Conservation (phyloP, 345 rosid species). For the Citrus cavaleriei region DNA sequence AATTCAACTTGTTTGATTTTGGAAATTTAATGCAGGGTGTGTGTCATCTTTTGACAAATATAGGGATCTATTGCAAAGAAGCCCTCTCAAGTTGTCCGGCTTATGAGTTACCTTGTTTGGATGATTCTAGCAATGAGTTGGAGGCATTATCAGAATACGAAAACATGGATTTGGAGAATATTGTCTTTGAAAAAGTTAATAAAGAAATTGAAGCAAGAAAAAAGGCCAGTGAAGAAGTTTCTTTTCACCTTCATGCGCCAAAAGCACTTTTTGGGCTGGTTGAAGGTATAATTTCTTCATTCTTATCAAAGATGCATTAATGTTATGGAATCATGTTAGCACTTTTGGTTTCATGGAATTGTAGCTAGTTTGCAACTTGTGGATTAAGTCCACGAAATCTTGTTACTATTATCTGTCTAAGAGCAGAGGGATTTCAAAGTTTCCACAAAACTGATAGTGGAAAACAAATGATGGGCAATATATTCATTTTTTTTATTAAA, state of each 20-base stretch:
- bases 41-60: constrained; percentile 80
- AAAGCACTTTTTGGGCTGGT: constrained; percentile 52
- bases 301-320: constrained; percentile 7
- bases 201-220: constrained; percentile 73
- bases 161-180: constrained; percentile 86
- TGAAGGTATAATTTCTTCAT: constrained; percentile 56
- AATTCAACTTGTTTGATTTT: constrained; percentile 7
- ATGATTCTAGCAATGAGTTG: constrained; percentile 47
- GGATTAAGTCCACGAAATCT: neutral
- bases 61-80: constrained; percentile 69
- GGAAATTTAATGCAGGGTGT: constrained; percentile 54
- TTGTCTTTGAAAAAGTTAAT: constrained; percentile 59
- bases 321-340: neutral
- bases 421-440: neutral
- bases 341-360: neutral
- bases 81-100: constrained; percentile 50
- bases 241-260: constrained; percentile 88
- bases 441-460: neutral
- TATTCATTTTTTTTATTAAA: neutral
- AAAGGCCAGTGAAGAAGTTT: constrained; percentile 49
- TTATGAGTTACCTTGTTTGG: constrained; percentile 45
- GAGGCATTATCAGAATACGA: constrained; percentile 59
- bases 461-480: neutral
- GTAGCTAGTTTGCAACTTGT: neutral
- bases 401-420: neutral